Conservation (phyloP, 2,329 filamentous ascomycete genomes). For the Thermothelomyces thermophilus region DNA sequence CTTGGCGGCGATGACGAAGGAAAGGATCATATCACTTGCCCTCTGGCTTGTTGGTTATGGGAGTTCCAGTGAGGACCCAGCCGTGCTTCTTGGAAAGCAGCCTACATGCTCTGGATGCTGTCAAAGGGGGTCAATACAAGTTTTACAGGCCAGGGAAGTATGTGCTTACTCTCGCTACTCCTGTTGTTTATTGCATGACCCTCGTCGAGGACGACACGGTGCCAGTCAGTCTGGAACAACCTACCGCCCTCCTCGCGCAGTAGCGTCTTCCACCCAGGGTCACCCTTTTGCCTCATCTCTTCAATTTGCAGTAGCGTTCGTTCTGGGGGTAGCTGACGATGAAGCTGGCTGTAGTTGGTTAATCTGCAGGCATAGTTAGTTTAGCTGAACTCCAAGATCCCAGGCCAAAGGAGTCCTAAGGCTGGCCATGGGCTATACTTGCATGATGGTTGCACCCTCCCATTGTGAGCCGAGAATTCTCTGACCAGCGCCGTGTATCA, state of each 20-base stretch:
- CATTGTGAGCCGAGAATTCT: background rate
- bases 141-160: background rate
- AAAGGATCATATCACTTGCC: slow-evolving; percentile 5
- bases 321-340: background rate
- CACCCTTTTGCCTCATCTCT: background rate
- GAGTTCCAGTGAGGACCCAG: slow-evolving; percentile 17
- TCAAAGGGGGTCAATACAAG: too few relatives aligned
- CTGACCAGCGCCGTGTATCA: background rate
- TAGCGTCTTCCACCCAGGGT: background rate
- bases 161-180: slow-evolving; percentile 3
- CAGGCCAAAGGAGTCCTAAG: too few relatives aligned
- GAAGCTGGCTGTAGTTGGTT: slow-evolving; percentile 14
- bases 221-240: slow-evolving; percentile 10
- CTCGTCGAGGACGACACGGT: slow-evolving; percentile 18
- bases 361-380: slow-evolving; percentile 4
- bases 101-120: slow-evolving; percentile 14
- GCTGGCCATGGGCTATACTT: too few relatives aligned
- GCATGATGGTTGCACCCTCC: slow-evolving; percentile 5
- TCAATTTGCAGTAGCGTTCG: background rate
- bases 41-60: slow-evolving; percentile 11
- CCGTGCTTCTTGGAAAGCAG: slow-evolving; percentile 8
- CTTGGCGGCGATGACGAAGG: too few relatives aligned
- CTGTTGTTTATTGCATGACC: slow-evolving; percentile 17
- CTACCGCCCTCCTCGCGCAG: background rate
- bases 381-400: too few relatives aligned